Conservation (phyloP, 345 rosid species). For the Eucalyptus curtisii region DNA sequence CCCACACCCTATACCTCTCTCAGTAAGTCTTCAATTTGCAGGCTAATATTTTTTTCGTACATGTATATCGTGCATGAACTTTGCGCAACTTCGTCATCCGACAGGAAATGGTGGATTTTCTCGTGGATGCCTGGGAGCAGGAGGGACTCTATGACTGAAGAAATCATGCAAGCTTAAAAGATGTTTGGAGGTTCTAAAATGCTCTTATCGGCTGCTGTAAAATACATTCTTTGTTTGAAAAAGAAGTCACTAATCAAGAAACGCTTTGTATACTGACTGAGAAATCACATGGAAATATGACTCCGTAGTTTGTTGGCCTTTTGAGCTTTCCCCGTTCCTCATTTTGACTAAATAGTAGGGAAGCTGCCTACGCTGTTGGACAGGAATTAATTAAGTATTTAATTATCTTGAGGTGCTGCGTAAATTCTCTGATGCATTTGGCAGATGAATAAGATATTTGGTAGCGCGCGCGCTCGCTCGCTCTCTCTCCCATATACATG, state of each 20-base stretch:
- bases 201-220: neutral
- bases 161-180: neutral
- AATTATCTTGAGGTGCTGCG: neutral
- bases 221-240: neutral
- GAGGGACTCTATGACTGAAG: slow-evolving; percentile 68
- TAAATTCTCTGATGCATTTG: neutral
- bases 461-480: neutral
- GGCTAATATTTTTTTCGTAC: neutral
- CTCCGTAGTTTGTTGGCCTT: neutral
- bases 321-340: neutral
- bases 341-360: neutral
- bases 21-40: neutral
- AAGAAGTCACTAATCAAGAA: neutral
- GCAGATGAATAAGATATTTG: neutral
- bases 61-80: neutral
- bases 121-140: slow-evolving; percentile 80
- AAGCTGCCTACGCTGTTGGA: neutral
- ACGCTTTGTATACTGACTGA: neutral
- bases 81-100: neutral
- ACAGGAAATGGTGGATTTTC: slow-evolving; percentile 93
- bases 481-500: neutral
- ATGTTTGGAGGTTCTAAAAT: neutral
- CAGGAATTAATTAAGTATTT: neutral
- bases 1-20: slow-evolving; percentile 14
- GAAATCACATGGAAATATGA: neutral